These are phyloP conservation scores for Tulasnella sp. DNA, from an alignment of 768 basidiomycete species.

Conservation along the genomic window DNA sequence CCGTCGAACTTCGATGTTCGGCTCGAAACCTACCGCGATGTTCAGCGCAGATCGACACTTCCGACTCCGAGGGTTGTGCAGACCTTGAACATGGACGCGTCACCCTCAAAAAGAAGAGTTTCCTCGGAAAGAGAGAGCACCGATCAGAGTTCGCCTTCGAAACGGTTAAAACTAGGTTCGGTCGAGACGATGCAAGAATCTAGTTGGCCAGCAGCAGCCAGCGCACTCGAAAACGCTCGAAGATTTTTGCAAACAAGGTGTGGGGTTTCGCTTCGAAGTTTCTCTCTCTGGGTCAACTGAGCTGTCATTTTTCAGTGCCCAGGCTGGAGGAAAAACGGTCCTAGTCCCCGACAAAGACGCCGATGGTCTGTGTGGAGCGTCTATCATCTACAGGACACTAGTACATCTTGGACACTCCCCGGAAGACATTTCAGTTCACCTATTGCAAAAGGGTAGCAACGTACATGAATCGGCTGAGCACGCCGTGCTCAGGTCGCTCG, in stretches of 20 bases:
- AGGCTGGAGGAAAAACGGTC: constrained; percentile 46
- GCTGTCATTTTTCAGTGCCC: neutral
- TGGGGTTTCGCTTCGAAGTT: neutral
- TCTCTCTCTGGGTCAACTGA: neutral
- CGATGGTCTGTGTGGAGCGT: constrained; percentile 44
- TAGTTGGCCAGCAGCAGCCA: neutral
- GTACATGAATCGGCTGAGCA: constrained; percentile 47
- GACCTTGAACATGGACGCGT: neutral
- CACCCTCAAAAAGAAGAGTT: neutral
- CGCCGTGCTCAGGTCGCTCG: constrained; percentile 41
- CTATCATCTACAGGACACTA: constrained; percentile 49
- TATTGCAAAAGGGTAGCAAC: constrained; percentile 51
- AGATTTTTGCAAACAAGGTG: neutral
- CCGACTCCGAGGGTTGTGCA: neutral
- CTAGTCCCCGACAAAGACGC: constrained; percentile 55
- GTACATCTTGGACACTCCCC: constrained; percentile 46
- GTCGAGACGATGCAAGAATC: neutral
- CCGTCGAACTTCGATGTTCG: neutral
- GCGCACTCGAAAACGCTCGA: neutral
- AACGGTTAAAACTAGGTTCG: no score
- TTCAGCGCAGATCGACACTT: neutral
- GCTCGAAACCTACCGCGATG: neutral
- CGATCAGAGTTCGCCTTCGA: neutral
- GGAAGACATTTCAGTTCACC: constrained; percentile 46
- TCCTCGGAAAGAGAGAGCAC: neutral